A percentile compares a stretch with the other conserved stretches of the same genome.
Evolutionary conservation across 257 asterid genomes (phyloP).

Genomic region (Penstemon eatonii): DNA sequence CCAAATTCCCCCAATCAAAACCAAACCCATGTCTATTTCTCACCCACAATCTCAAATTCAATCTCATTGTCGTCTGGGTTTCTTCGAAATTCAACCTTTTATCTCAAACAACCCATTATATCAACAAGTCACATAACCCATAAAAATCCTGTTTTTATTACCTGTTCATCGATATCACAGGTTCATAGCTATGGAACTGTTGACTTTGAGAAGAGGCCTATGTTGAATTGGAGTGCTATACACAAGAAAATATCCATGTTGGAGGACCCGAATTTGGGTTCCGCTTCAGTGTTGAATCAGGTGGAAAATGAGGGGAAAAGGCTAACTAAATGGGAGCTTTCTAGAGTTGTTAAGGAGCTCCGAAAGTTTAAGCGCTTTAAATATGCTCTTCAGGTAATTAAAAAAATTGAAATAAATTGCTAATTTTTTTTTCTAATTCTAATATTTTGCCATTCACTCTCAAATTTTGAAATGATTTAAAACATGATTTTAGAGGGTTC

Average conservation of each 20-base stretch:
- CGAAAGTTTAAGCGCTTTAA: conserved; percentile 73
- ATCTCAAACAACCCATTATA: conserved; percentile 34
- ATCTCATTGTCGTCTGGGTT: conserved; percentile 53
- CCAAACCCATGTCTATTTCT: conserved; percentile 23
- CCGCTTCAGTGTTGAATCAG: conserved; percentile 70
- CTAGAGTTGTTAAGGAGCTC: conserved; percentile 74
- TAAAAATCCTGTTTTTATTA: conserved; percentile 35
- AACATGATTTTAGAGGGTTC: too few species aligned
- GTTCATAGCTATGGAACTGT: conserved; percentile 59
- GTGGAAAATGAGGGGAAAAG: conserved; percentile 66
- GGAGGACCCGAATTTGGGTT: conserved; percentile 47
- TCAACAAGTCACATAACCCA: conserved; percentile 30
- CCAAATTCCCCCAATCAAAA: not conserved
- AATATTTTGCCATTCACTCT: too few species aligned
- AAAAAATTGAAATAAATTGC: not conserved
- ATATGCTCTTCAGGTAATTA: conserved; percentile 75
- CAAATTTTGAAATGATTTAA: too few species aligned
- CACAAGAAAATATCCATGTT: conserved; percentile 58
- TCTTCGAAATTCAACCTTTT: conserved; percentile 37
- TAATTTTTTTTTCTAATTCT: too few species aligned
- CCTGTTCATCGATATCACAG: conserved; percentile 57
- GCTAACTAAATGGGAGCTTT: conserved; percentile 75
- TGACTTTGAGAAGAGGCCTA: conserved; percentile 61
- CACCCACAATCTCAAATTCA: conserved; percentile 39
- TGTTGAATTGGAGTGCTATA: conserved; percentile 60